Evolutionary conservation across 345 rosid species (phyloP).

Genomic region (Salix exigua): DNA sequence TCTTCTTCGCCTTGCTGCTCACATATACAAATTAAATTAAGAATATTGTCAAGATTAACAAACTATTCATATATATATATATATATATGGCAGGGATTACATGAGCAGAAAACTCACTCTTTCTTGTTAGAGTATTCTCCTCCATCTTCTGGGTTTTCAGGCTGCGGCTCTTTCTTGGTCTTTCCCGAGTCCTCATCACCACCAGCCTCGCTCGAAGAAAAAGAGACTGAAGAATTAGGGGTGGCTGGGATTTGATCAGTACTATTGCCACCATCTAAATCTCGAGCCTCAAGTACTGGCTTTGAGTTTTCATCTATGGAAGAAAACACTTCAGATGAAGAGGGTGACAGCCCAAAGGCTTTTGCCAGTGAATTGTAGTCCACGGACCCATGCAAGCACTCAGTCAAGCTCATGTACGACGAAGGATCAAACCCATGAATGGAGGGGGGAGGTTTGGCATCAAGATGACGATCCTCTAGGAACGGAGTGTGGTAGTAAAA

Average conservation of each 20-base stretch:
- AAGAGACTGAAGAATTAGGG: conserved; percentile 32
- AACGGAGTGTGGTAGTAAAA: conserved; percentile 38
- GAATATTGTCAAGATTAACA: neutral
- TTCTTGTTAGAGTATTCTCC: conserved; percentile 24
- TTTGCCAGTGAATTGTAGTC: conserved; percentile 54
- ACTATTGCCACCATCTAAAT: neutral
- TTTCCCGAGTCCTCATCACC: conserved; percentile 21
- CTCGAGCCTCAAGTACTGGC: conserved; percentile 6
- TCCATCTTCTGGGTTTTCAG: conserved; percentile 14
- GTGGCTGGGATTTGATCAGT: conserved; percentile 12
- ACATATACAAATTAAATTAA: neutral
- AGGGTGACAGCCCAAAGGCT: conserved; percentile 36
- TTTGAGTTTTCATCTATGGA: conserved; percentile 3
- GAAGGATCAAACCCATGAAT: conserved; percentile 29
- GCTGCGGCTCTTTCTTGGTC: conserved; percentile 4
- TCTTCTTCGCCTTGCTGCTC: conserved; percentile 22
- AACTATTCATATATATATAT: too few relatives aligned
- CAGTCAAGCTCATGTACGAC: conserved; percentile 53
- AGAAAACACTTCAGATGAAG: conserved; percentile 11
- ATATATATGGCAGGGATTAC: neutral
- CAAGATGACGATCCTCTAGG: conserved; percentile 25
- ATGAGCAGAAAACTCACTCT: conserved; percentile 13
- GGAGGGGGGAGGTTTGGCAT: conserved; percentile 16
- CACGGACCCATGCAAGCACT: conserved; percentile 52
- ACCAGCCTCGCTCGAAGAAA: conserved; percentile 33